A percentile compares a stretch with the other conserved stretches of the same genome.
Conservation (phyloP, 1,139 yeast species). For the Taiozyma sp. region DNA sequence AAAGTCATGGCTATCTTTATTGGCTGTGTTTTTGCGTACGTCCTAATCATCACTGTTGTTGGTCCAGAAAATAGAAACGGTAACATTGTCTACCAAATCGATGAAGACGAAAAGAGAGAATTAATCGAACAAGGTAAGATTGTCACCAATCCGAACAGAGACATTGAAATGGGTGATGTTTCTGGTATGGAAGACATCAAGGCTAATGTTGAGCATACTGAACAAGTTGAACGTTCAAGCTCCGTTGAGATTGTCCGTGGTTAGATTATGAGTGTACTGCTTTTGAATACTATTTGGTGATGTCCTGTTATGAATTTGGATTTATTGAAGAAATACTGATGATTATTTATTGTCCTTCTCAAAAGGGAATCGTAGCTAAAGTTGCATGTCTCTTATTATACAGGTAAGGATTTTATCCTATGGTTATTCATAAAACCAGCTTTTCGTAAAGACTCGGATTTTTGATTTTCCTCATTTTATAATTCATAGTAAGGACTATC, state of each 20-base stretch:
- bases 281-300: background rate
- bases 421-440: background rate
- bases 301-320: background rate
- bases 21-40: slow-evolving; percentile 70
- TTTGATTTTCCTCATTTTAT: background rate
- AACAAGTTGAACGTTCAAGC: background rate
- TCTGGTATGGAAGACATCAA: slow-evolving; percentile 4
- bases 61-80: slow-evolving; percentile 70
- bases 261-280: background rate
- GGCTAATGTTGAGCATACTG: slow-evolving; percentile 6
- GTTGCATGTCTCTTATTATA: background rate
- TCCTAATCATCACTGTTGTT: slow-evolving; percentile 50
- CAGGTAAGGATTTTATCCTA: background rate
- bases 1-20: slow-evolving; percentile 79
- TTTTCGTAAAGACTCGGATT: background rate
- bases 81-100: slow-evolving; percentile 22
- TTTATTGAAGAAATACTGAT: background rate
- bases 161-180: slow-evolving; percentile 7
- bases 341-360: background rate
- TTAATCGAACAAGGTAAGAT: slow-evolving; percentile 19
- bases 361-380: background rate
- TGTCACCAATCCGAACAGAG: slow-evolving; percentile 11
- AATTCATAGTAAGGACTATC: no score
- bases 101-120: slow-evolving; percentile 14
- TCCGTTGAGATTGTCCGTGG: background rate